Base-by-base conservation (phyloP, 2,329 filamentous ascomycete genomes). In the Dryadomyces quercivorus region DNA sequence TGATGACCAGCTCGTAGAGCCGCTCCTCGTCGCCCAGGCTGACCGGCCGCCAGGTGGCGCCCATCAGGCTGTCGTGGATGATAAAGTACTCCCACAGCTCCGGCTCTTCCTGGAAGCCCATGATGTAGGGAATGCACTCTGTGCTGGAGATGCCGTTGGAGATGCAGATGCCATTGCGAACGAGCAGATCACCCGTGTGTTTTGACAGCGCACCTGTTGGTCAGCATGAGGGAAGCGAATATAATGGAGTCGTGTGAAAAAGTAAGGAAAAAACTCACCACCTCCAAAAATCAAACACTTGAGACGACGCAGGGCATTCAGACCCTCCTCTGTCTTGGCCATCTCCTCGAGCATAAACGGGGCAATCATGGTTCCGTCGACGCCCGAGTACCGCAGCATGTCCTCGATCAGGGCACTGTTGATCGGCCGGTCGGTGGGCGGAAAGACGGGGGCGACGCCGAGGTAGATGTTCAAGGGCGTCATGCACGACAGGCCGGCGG, bases 291-390 rank as follows among this genome's bases (percentile, higher is more conserved):
- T 55, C 1, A 72, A 66, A 4, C 59, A 59, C 0, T 67, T 61
- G 1, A 75, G 52, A 45, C 65, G 69, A 10, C 54, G 55, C 6
- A 76, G 59, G 0, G 60, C 52, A 3, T 62, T 59, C 2, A 69
- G 56, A 2, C 65, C 60, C 1, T 67, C 60, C 0, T 66, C 60
- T 12, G 57, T 63, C 34, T 68, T 61, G 50, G 66, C 68, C 60
- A 76, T 64, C 2, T 75, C 71, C 50, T 74, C 72, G 1, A 76
- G 53, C 20, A 74, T 64, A 0, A 68, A 65, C 0, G 72, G 72
- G 1, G 71, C 64, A 5, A 70, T 55, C 0, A 69, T 15, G 0
- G 62, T 56, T 2, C 62, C 59, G 21, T 71, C 62, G 1, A 62
- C 60, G 0, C 61, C 55, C 6, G 61, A 57, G 36, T 67, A 40